Evolutionary conservation across 257 asterid genomes (phyloP).

Genomic region (Scutellaria baicalensis): DNA sequence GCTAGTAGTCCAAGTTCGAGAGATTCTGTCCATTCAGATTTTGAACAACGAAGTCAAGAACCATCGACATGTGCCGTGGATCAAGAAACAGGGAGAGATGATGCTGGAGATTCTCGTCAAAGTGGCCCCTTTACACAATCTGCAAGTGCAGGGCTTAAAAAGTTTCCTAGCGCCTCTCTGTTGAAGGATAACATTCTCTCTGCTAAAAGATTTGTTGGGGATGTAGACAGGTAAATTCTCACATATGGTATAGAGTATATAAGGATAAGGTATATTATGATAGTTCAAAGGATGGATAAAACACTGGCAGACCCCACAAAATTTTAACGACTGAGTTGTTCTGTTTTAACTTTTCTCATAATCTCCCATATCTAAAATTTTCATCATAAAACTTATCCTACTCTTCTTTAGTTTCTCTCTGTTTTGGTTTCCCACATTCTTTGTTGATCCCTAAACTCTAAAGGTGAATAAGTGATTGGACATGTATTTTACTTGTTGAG

Average conservation of each 20-base stretch:
- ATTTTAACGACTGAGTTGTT: neutral
- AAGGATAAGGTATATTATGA: neutral
- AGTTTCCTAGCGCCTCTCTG: constrained; percentile 46
- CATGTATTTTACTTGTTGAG: neutral
- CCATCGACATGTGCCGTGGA: constrained; percentile 26
- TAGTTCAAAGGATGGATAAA: neutral
- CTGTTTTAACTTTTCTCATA: neutral
- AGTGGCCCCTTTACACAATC: constrained; percentile 41
- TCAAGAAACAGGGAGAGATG: constrained; percentile 40
- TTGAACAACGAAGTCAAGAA: constrained; percentile 39
- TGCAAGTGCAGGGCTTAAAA: constrained; percentile 36
- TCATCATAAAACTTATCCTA: neutral
- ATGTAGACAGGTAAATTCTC: constrained; percentile 71
- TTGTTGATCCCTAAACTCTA: neutral
- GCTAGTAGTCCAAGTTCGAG: constrained; percentile 61
- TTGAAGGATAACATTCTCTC: constrained; percentile 50
- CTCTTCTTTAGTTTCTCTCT: neutral
- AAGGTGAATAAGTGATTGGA: neutral
- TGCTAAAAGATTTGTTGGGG: constrained; percentile 43
- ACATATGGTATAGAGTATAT: neutral
- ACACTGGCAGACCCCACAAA: neutral
- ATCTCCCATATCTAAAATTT: neutral
- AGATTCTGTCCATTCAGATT: constrained; percentile 46
- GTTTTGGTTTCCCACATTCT: neutral
- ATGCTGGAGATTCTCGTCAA: constrained; percentile 37